Base-by-base conservation (phyloP, 352 stramenopile genomes). In the Phytopythium aichiense region DNA sequence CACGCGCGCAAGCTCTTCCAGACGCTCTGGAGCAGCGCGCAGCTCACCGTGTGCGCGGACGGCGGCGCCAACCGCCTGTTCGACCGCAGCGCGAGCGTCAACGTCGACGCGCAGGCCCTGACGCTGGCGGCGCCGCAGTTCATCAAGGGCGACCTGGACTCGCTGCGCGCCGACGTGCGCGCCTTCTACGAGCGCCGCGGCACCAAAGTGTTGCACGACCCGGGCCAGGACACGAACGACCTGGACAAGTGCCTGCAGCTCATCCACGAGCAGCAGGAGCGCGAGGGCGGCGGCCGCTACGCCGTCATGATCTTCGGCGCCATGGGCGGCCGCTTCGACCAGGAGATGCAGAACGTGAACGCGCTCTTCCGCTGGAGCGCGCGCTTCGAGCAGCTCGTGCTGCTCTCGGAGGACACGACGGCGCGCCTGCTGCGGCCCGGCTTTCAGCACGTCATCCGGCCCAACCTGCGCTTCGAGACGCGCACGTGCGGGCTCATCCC, bases 141-240 rank as follows among this genome's bases (percentile, higher is more conserved):
- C 42, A 97, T 99, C 67, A 96, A 97, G 52, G 96, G 96, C 37
- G 96, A 99, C 72, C 76, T 99, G 56, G 96, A 99, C 78, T 98
- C 92, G 15, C 71, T 98, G 20, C 79, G 88, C 8, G 59, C 71
- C 18, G 77, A 98, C 58, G 95, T 98, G 22, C 71, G 76, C 22
- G 70, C 58, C 2, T 98, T 94, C 69, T 99, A 98, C 70, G 57
- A 77, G 54, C 58, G 54, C 9, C 80, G 68, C 51, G 87, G 76
- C 64, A 84, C 74, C 53, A 60, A 51, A 4, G 79, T 98, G 37
- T 58, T 95, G 48, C 70, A 80, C 45, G 89, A 97, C 65, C 60
- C 79, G 22, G 81, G 92, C 64, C 95, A 99, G 74, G 68, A 98
- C 73, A 82, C 79, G 56, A 98, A 99, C 79, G 96, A 99, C 77